A percentile compares a stretch with the other conserved stretches of the same genome.
phyloP scores from a whole-genome alignment of 768 basidiomycete species.

The Cystofilobasidium bisporidii region DNA sequence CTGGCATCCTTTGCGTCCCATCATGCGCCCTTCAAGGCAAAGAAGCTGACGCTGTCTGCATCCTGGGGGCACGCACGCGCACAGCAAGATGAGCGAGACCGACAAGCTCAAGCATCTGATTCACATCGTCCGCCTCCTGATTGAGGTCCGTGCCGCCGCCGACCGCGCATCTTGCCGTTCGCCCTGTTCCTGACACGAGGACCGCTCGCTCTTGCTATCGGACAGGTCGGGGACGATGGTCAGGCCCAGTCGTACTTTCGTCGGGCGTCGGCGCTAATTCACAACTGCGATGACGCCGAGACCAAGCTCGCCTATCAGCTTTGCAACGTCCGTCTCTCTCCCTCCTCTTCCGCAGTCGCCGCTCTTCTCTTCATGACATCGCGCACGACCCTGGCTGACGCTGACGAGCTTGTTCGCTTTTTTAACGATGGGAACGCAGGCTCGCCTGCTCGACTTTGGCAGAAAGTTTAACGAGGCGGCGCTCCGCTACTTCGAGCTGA shows the following conservation, averaged over 20 bases:
- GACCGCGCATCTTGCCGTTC: background rate
- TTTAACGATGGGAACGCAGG: no score
- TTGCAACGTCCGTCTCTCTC: conserved; percentile 34
- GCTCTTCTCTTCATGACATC: background rate
- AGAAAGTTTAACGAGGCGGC: conserved; percentile 93
- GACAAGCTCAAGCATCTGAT: conserved; percentile 86
- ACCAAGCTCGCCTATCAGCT: conserved; percentile 43
- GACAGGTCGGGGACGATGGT: conserved; percentile 74
- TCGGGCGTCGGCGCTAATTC: conserved; percentile 80
- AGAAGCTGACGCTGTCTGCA: background rate
- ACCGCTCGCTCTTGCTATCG: background rate
- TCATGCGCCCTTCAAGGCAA: no score
- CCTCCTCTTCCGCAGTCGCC: background rate
- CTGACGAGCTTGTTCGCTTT: no score
- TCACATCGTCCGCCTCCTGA: conserved; percentile 81
- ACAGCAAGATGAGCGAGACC: conserved; percentile 60
- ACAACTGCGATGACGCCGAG: conserved; percentile 67
- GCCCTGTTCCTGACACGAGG: background rate
- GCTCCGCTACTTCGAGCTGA: conserved; percentile 84
- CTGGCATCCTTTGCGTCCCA: conserved; percentile 29
- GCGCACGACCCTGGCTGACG: background rate
- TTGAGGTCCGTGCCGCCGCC: conserved; percentile 49
- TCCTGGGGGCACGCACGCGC: no score
- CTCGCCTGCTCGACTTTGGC: conserved; percentile 82
- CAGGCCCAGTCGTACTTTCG: conserved; percentile 98